Percentiles rank a stretch among this genome's conserved stretches.
These are phyloP conservation scores for Nannochloropsis salina DNA, from an alignment of 108 stramenopile species.

Conservation along the genomic window DNA sequence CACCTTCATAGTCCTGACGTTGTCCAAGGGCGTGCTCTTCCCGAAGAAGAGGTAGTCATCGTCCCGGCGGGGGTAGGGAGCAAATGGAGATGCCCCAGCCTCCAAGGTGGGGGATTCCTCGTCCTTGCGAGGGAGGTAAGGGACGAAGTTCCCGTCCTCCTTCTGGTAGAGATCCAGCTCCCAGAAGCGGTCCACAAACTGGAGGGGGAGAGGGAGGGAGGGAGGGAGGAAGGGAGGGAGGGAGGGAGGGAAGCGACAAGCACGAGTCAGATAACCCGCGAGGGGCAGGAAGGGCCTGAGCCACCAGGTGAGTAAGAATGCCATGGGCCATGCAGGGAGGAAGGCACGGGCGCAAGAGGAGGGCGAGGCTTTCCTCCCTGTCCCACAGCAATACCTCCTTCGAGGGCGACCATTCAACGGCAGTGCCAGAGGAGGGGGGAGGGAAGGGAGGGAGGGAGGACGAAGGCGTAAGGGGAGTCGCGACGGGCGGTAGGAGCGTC, in stretches of 20 bases:
- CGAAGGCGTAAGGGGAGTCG: too few relatives aligned
- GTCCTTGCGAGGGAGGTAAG: background rate
- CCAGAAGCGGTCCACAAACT: conserved; percentile 15
- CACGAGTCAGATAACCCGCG: background rate
- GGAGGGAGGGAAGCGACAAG: background rate
- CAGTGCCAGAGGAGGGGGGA: too few relatives aligned
- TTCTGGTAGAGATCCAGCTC: background rate
- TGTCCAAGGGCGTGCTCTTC: background rate
- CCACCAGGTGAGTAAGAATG: background rate
- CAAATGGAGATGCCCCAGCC: background rate
- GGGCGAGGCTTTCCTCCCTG: too few relatives aligned
- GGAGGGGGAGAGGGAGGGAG: background rate
- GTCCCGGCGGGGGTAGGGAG: background rate
- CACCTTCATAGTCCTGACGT: background rate
- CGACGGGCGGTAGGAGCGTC: too few relatives aligned
- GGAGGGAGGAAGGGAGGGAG: background rate
- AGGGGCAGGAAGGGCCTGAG: background rate
- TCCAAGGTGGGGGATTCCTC: background rate
- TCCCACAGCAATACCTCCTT: too few relatives aligned
- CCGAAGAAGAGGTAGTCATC: background rate
- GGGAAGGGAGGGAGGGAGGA: too few relatives aligned
- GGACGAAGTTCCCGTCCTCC: background rate
- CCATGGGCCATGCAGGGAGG: background rate
- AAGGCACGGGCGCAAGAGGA: too few relatives aligned
- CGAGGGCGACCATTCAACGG: too few relatives aligned